Evolutionary conservation across 176 grass and related monocot species (phyloP), one percentile per base, ranked within the genome.

Genomic region (Tillandsia leiboldiana): DNA sequence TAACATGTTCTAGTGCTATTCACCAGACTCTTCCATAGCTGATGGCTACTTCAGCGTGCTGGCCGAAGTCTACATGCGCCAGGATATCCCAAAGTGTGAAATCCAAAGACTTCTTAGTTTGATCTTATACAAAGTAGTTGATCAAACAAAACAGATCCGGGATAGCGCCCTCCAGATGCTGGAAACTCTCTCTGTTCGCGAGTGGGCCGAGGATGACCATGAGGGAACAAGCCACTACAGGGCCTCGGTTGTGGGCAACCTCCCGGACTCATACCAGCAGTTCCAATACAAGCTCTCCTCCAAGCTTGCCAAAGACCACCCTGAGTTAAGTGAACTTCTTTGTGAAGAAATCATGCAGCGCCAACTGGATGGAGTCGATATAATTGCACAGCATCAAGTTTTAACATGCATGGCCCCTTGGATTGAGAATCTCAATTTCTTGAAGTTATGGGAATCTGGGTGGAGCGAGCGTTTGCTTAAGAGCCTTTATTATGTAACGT

Each of bases 1-100:
- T 72, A 53, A 8, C 8, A 22, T 76, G 28, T 75, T 78, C 22
- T 76, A 97, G 89, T 97, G 94, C 79, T 92, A 97, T 61, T 90
- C 87, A 54, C 84, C 86, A 15, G 89, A 97, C 51, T 50, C 86
- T 85, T 68, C 78, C 50, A 90, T 92, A 90, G 84, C 86, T 70
- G 94, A 97, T 85, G 94, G 94, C 51, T 92, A 97, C 79, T 97
- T 97, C 64, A 92, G 81, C 86, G 94, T 97, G 70, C 82, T 97
- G 68, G 89, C 89, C 72, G 89, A 97, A 83, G 94, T 97, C 58
- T 92, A 97, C 66, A 97, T 97, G 89, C 80, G 89, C 14, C 89
- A 92, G 78, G 94, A 90, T 80, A 90, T 97, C 70, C 89, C 89
- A 63, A 88, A 89, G 75, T 97, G 94, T 83, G 89, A 97, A 75